Conservation (phyloP, 164 flowering plant species). For the Piper longum region DNA sequence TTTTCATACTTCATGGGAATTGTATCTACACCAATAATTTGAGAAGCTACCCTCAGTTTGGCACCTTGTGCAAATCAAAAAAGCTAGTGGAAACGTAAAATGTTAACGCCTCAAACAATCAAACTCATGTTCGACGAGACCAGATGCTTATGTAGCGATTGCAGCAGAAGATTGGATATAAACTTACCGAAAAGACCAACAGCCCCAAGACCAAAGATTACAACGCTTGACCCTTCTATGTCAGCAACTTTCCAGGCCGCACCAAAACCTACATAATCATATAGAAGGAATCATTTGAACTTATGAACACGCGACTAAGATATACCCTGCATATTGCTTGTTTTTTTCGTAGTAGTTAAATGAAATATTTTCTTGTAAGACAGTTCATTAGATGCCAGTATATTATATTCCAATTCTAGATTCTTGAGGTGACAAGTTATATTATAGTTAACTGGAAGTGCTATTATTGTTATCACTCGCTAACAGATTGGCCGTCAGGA, state of each 20-base stretch:
- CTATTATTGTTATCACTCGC: too few species aligned
- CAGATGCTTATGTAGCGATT: background rate
- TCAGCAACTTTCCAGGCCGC: constrained; percentile 98
- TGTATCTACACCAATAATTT: constrained; percentile 72
- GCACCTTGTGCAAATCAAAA: constrained; percentile 70
- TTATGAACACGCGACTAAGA: background rate
- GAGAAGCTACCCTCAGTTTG: constrained; percentile 67
- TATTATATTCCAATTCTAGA: too few species aligned
- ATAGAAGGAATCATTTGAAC: background rate
- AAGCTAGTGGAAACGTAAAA: constrained; percentile 20
- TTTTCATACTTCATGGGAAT: constrained; percentile 54
- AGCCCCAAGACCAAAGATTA: constrained; percentile 90
- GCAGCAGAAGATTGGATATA: background rate
- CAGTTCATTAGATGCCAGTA: too few species aligned
- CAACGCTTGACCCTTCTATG: constrained; percentile 76
- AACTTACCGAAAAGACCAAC: constrained; percentile 92
- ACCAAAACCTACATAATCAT: constrained; percentile 50
- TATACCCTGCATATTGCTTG: too few species aligned
- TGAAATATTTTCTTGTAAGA: too few species aligned
- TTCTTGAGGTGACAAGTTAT: too few species aligned
- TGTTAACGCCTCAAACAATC: background rate
- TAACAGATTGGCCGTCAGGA: too few species aligned
- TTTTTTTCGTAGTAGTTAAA: too few species aligned
- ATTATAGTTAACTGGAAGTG: too few species aligned
- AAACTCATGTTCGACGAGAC: background rate